Base-by-base conservation (phyloP, 331 rosid genomes). In the Acacia concinna region DNA sequence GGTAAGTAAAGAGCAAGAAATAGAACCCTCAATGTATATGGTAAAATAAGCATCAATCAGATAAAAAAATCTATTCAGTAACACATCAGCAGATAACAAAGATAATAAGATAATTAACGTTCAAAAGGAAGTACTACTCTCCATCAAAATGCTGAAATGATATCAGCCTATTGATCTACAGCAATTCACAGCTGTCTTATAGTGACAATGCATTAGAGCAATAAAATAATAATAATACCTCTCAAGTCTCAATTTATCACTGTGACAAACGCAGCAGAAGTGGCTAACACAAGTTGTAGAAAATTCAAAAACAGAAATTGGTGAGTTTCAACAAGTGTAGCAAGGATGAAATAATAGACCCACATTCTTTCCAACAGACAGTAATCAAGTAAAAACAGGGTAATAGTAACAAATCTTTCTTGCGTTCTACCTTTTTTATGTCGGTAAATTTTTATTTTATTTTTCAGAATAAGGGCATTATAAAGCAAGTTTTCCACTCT, bases 1-100 rank as follows among this genome's bases (percentile, higher is more conserved):
- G 83, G 76, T 65, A 51, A 71, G 47, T 71, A 57, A 60, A 75
- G 82, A 60, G 68, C 60, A 63, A 60, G 66, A 68, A 40, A 52
- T 2, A 68, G 35, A 34, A 68, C 8, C 31, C 25, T 43, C 25
- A 43, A 70, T 12, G 76, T 35, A 59, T 30, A 78, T 6, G 21
- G 37, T 47, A 46, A 49, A 27, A 15, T 32, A 27, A 32, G 54
- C 8, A 80, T 59, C 41, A 25, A 68, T 57, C 20, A 25, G 23
- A 75, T 78, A 46, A 28, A 68, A 14, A 63, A n/a, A 59, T n/a
- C 21, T 44, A 54, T 41, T 54, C 60, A 35, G 54, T 15, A 37
- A 34, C 43, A 68, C 43, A 49, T 8, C 78, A 83, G 81, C 64
- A 75, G 73, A 51, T 18, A 44, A n/a, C 54, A 68, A 46, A 47